Conservation (phyloP, 805 yeast genomes). For the Wickerhamomyces bisporus region DNA sequence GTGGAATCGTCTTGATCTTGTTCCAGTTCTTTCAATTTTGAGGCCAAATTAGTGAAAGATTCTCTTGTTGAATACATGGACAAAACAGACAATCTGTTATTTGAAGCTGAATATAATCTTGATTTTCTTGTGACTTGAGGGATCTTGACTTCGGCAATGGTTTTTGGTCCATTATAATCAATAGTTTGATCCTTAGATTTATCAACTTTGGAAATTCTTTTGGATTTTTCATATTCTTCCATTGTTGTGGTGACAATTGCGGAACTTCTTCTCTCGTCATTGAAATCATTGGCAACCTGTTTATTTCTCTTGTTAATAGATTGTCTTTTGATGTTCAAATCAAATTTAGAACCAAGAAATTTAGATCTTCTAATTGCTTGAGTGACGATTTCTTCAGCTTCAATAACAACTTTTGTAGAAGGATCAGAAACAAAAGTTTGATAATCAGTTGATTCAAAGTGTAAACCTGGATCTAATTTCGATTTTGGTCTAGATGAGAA, state of each 20-base stretch:
- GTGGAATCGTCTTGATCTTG: slow-evolving; percentile 5
- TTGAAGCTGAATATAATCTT: slow-evolving; percentile 52
- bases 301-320: slow-evolving; percentile 13
- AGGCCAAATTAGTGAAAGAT: slow-evolving; percentile 55
- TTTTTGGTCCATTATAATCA: slow-evolving; percentile 35
- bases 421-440: background rate
- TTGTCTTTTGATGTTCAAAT: slow-evolving; percentile 28
- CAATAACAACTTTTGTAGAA: slow-evolving; percentile 12
- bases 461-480: slow-evolving; percentile 38
- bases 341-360: slow-evolving; percentile 37
- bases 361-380: slow-evolving; percentile 41
- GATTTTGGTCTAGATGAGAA: slow-evolving; percentile 38
- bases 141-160: slow-evolving; percentile 56
- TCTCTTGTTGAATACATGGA: slow-evolving; percentile 66
- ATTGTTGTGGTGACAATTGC: slow-evolving; percentile 23
- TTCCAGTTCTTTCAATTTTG: slow-evolving; percentile 29
- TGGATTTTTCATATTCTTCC: slow-evolving; percentile 16
- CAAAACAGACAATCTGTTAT: slow-evolving; percentile 66
- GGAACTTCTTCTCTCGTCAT: slow-evolving; percentile 12
- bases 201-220: slow-evolving; percentile 12
- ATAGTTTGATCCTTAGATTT: slow-evolving; percentile 6
- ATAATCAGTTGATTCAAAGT: slow-evolving; percentile 17
- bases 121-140: slow-evolving; percentile 72
- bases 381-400: slow-evolving; percentile 26
- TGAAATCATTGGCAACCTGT: slow-evolving; percentile 6